Base-by-base conservation (phyloP, 2,329 filamentous ascomycete species). In the Talaromyces sp. region DNA sequence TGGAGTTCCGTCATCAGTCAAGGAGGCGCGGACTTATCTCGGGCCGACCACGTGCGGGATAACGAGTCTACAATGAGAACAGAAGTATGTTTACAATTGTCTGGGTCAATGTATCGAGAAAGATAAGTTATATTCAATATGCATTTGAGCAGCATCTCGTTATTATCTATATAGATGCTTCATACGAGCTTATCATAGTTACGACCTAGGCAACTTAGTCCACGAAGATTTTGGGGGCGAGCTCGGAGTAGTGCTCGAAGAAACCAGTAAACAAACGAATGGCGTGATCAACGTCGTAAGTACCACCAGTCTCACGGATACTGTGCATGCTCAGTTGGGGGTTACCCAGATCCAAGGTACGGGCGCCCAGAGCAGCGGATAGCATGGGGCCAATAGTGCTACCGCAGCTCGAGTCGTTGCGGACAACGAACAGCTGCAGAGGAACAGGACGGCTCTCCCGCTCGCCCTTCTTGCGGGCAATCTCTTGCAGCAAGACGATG, bases 381-480 rank as follows among this genome's bases (percentile, higher is more conserved):
- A 97, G 80, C 86, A 97, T 97, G n/a, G 94, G 94, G 0, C 94
- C 94, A 67, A 99, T 99, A 32, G 94, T 99, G 77, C 90, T 93
- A 51, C 94, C 94, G 72, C 94, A 99, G 47, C 89, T 86, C 3
- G 89, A 94, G 72, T 99, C 94, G 74, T 99, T 99, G 68, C 92
- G 85, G 42, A 97, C 93, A 36, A 99, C 94, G 67, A 97, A 97
- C 35, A 97, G 79, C 77, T 99, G 94, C 49, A 99, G 82, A 13
- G 94, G 94, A 17, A 97, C 91, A 20, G 85, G 86, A 16, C 82
- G 84, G 30, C 80, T 77, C 42, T 82, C 84, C 42, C 77, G 70
- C 11, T 76, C 72, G 3, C 77, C 76, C 9, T 78, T 75, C 65
- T 85, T 86, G 29, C 81, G 78, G 2, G 94, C 94, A 37, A 88